phyloP scores from a whole-genome alignment of 768 basidiomycete species.

The Butyriboletus loyo region DNA sequence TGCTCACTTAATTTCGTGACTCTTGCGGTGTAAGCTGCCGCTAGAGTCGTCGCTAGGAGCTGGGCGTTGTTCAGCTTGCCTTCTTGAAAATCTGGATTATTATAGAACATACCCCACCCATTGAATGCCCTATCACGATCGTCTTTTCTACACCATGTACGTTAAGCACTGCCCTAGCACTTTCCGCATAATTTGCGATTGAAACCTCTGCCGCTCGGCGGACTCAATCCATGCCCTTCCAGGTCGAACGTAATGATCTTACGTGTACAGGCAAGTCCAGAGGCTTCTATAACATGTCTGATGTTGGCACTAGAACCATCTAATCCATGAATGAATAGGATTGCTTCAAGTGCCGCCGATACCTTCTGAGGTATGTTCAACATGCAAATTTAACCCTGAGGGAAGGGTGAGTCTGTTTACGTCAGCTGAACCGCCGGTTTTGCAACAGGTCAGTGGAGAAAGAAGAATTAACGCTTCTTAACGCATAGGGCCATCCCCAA shows the following conservation, averaged over 20 bases:
- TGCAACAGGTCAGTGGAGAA: background rate
- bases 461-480: background rate
- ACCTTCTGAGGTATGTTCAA: background rate
- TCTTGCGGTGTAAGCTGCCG: background rate
- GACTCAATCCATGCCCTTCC: constrained; percentile 7
- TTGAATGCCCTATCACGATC: constrained; percentile 4
- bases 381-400: constrained; percentile 5
- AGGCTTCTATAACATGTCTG: constrained; percentile 9
- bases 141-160: constrained; percentile 4
- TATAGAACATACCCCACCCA: constrained; percentile 3
- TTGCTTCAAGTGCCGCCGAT: background rate
- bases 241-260: constrained; percentile 13
- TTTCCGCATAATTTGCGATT: constrained; percentile 12
- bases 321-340: constrained; percentile 6
- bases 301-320: constrained; percentile 3
- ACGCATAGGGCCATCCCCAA: background rate
- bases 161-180: constrained; percentile 10
- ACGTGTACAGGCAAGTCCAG: constrained; percentile 8
- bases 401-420: background rate
- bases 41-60: background rate
- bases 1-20: constrained; percentile 3
- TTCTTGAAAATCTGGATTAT: background rate
- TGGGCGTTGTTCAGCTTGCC: background rate
- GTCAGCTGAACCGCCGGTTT: constrained; percentile 3
- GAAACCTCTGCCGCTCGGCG: constrained; percentile 10